Percentiles rank a stretch among this genome's conserved stretches.
Conservation (phyloP, 2,329 filamentous ascomycete species). For the Fusarium circinatum region DNA sequence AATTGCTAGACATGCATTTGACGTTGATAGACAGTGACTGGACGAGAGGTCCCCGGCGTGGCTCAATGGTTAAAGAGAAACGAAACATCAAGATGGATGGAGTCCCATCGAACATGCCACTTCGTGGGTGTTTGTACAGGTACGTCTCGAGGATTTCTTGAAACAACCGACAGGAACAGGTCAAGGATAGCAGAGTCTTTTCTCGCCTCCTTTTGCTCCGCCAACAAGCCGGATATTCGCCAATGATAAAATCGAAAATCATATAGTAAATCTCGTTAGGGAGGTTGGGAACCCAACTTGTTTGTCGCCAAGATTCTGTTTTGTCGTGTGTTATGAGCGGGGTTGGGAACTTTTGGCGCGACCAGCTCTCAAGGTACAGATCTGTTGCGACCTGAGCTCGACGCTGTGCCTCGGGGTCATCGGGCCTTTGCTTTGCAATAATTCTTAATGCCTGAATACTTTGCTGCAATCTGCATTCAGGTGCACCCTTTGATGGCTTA, state of each 20-base stretch:
- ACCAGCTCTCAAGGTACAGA: not conserved
- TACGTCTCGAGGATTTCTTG: not conserved
- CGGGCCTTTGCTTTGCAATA: not conserved
- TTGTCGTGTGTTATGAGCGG: not conserved
- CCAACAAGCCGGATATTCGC: not conserved
- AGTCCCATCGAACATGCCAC: not conserved
- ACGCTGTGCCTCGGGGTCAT: slow-evolving; percentile 7
- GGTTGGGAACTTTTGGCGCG: not conserved
- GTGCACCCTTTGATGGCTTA: not conserved
- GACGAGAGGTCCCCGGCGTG: not conserved
- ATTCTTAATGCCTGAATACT: not conserved
- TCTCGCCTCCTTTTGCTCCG: not conserved
- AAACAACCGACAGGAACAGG: not conserved
- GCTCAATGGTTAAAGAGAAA: not conserved
- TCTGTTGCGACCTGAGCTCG: slow-evolving; percentile 7
- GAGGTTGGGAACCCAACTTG: not conserved
- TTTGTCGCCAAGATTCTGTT: not conserved
- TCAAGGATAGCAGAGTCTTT: not conserved
- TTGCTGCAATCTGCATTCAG: not conserved
- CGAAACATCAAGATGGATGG: not conserved
- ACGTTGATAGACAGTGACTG: not conserved
- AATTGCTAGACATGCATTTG: not conserved
- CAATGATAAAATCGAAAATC: not conserved
- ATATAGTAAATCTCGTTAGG: slow-evolving; percentile 9
- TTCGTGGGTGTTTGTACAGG: not conserved